Conservation (phyloP, 352 stramenopile genomes). For the Pythium phragmitis region DNA sequence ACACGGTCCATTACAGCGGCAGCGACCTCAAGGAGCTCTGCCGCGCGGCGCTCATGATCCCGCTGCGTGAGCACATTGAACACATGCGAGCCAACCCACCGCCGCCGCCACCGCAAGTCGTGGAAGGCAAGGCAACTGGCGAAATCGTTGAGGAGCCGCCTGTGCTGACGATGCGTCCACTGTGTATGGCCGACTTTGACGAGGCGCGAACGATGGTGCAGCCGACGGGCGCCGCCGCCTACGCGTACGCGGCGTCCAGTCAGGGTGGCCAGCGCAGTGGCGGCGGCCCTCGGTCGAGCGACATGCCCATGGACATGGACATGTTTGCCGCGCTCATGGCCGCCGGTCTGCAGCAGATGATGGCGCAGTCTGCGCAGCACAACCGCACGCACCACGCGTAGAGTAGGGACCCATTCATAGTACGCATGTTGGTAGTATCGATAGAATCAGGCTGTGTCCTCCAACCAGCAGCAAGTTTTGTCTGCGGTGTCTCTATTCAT, state of each 20-base stretch:
- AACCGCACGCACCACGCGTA: constrained; percentile 21
- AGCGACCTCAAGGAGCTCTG: constrained; percentile 94
- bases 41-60: constrained; percentile 85
- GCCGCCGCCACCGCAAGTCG: constrained; percentile 29
- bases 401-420: not conserved
- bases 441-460: constrained; percentile 4
- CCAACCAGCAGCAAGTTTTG: not conserved
- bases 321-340: constrained; percentile 85
- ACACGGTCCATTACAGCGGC: constrained; percentile 93
- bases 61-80: constrained; percentile 82
- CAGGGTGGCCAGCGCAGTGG: constrained; percentile 22
- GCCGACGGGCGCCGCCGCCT: constrained; percentile 73
- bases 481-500: not conserved
- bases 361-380: constrained; percentile 45
- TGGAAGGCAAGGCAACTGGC: constrained; percentile 19
- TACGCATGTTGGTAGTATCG: not conserved
- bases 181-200: constrained; percentile 85
- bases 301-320: constrained; percentile 69
- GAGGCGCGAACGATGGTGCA: constrained; percentile 84
- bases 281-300: constrained; percentile 14
- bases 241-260: constrained; percentile 75
- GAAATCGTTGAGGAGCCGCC: constrained; percentile 31
- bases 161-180: constrained; percentile 53
- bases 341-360: constrained; percentile 79
- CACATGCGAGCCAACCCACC: constrained; percentile 44